phyloP scores from a whole-genome alignment of 2,329 filamentous ascomycete genomes.

The Hypoxylon sp. region DNA sequence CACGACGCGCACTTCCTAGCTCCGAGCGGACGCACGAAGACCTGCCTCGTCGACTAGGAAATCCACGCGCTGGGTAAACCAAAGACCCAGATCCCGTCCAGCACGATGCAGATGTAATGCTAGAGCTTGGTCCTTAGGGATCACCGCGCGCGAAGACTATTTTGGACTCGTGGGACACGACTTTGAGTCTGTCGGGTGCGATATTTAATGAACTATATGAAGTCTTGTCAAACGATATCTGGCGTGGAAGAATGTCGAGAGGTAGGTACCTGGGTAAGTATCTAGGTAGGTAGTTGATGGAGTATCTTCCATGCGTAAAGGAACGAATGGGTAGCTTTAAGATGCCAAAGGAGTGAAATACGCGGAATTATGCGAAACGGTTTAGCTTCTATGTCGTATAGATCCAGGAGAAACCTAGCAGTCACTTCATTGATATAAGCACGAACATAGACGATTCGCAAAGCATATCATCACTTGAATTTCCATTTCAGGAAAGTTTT shows the following conservation, averaged over 20 bases:
- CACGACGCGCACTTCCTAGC: neutral
- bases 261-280: no score
- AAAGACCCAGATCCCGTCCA: neutral
- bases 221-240: no score
- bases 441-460: neutral
- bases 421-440: neutral
- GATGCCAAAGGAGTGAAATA: neutral
- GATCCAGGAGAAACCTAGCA: neutral
- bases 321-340: neutral
- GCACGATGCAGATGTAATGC: neutral
- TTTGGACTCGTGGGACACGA: neutral
- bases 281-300: no score
- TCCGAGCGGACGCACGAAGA: neutral
- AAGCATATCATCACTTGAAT: conserved; percentile 1
- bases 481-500: conserved; percentile 1
- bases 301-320: no score
- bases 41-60: neutral
- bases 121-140: neutral
- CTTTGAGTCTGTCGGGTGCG: neutral
- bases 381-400: neutral
- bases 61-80: neutral
- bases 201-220: no score
- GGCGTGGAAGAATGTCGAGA: no score
- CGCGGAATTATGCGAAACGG: no score
- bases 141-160: neutral